A percentile compares a stretch with the other conserved stretches of the same genome.
These are phyloP conservation scores for Dioscorea alata DNA, from an alignment of 106 monocot genomes.

Conservation along the genomic window DNA sequence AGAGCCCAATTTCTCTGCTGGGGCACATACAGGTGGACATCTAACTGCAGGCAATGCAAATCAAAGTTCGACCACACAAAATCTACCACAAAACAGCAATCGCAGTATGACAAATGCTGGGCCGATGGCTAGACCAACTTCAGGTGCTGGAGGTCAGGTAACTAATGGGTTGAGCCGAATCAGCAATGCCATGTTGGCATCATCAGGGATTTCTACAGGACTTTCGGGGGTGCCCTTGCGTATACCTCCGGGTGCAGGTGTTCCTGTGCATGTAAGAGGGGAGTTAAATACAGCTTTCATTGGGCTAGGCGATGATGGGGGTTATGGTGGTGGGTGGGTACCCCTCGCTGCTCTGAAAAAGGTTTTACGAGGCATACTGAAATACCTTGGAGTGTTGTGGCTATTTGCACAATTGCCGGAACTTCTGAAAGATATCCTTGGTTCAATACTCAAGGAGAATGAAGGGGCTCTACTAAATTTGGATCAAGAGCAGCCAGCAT, in stretches of 20 bases:
- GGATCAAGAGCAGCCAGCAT: constrained; percentile 98
- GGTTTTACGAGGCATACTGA: constrained; percentile 88
- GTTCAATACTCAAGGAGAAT: constrained; percentile 90
- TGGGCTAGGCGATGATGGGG: constrained; percentile 99
- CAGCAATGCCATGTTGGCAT: constrained; percentile 49
- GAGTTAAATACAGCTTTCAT: constrained; percentile 96
- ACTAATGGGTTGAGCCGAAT: constrained; percentile 48
- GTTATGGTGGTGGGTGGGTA: constrained; percentile 99
- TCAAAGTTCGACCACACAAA: constrained; percentile 20
- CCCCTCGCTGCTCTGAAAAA: constrained; percentile 97
- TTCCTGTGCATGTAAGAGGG: constrained; percentile 84
- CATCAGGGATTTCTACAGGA: constrained; percentile 53
- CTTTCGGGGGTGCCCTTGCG: constrained; percentile 68
- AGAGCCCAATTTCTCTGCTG: constrained; percentile 61
- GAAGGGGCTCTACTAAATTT: constrained; percentile 91
- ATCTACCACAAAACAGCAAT: constrained; percentile 26
- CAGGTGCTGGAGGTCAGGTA: constrained; percentile 43
- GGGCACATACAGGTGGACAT: constrained; percentile 30
- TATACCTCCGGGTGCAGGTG: constrained; percentile 61
- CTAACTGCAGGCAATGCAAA: constrained; percentile 20
- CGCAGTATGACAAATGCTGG: constrained; percentile 21
- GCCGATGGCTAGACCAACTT: constrained; percentile 36
- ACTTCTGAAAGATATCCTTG: constrained; percentile 90
- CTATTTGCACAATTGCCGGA: constrained; percentile 94
- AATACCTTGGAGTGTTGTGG: constrained; percentile 98